These are phyloP conservation scores for Cicer arietinum DNA, from an alignment of 306 rosid genomes.

Conservation along the genomic window DNA sequence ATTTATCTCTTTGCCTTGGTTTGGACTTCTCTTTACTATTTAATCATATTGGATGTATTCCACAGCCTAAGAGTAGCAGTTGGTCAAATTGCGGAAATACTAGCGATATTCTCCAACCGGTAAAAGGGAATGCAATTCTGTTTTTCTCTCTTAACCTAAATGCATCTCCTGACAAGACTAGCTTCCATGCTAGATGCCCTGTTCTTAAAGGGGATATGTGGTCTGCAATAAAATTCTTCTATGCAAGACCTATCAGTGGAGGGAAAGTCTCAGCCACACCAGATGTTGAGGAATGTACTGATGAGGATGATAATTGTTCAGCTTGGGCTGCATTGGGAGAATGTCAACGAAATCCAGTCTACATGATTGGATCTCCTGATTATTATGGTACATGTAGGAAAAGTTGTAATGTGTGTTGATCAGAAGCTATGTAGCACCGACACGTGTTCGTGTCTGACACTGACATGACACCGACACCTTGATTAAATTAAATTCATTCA, in stretches of 20 bases:
- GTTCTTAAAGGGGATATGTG: constrained; percentile 74
- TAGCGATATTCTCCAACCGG: constrained; percentile 56
- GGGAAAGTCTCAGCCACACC: constrained; percentile 45
- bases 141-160: constrained; percentile 66
- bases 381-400: constrained; percentile 91
- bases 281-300: constrained; percentile 59
- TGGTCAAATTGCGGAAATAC: constrained; percentile 59
- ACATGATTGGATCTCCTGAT: constrained; percentile 91
- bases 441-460: too few species aligned
- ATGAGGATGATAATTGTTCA: constrained; percentile 66
- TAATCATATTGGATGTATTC: constrained; percentile 32
- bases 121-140: constrained; percentile 79
- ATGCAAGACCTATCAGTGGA: constrained; percentile 48
- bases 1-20: not conserved
- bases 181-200: constrained; percentile 76
- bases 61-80: constrained; percentile 55
- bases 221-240: constrained; percentile 70
- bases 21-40: constrained; percentile 11
- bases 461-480: too few species aligned
- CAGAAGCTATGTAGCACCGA: too few species aligned
- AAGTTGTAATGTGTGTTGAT: constrained; percentile 80
- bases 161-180: constrained; percentile 64
- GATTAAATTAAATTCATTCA: too few species aligned
- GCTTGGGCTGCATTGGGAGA: constrained; percentile 83
- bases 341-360: constrained; percentile 77